Base-by-base conservation (phyloP, 2,329 filamentous ascomycete genomes). In the Parastagonospora nodorum region DNA sequence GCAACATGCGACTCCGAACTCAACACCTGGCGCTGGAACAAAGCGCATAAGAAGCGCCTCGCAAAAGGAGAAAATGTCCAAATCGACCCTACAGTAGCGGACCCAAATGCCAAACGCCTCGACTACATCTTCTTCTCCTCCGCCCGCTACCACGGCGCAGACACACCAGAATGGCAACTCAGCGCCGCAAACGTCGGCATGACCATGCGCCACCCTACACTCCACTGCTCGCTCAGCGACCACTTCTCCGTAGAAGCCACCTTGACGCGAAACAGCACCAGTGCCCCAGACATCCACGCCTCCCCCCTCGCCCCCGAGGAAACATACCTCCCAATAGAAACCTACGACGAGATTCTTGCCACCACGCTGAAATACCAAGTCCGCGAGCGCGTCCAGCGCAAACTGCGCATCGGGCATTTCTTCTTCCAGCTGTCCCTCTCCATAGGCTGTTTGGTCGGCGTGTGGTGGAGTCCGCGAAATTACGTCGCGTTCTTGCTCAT, bases 11-110 rank as follows among this genome's bases (percentile, higher is more conserved):
- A 97, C 69, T 88, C 86, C 50, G 84, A 86, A 8, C 85, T 89
- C 66, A 97, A 97, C 73, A 96, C 93, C 3, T 99, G 94, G 94
- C 83, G 92, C 37, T 97, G 93, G 93, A 81, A 85, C 50, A 85
- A 89, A 64, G 78, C 77, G 12, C 80, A 89, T 63, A 88, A 85
- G 71, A 88, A 88, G 65, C 80, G 81, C 5, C 77, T 95, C 2
- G 82, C 82, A 12, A 83, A 84, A 39, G 87, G 87, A 0, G 81
- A 83, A 47, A 81, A 87, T n/a, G 79, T 86, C 35, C 73, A 78
- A 5, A 80, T 96, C 6, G 79, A 88, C n/a, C 81, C 83, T 0
- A 81, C 87, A 40, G 83, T 84, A 0, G 74, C 80, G 3, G 92
- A 97, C 68, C 85, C 84, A 0, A 80, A 79, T 19, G 93, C 89